phyloP scores from a whole-genome alignment of 768 basidiomycete genomes.

The Infundibulicybe gibba region DNA sequence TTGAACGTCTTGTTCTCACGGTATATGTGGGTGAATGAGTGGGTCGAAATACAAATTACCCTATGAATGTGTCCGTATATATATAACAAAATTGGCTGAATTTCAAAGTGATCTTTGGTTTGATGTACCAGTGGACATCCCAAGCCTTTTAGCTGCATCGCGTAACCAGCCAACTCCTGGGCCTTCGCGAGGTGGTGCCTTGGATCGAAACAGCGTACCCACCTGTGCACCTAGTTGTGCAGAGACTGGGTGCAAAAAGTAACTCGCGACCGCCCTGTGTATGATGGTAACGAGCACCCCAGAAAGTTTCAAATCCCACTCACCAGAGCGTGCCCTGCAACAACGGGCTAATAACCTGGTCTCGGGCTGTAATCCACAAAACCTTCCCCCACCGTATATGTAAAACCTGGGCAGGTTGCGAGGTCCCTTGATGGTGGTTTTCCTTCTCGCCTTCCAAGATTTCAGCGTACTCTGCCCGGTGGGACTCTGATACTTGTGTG shows the following conservation, averaged over 20 bases:
- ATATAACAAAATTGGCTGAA: conserved; percentile 62
- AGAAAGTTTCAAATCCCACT: conserved; percentile 14
- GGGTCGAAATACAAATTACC: conserved; percentile 57
- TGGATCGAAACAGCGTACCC: conserved; percentile 23
- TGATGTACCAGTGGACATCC: conserved; percentile 1
- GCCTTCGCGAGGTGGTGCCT: conserved; percentile 32
- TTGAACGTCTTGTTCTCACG: conserved; percentile 75
- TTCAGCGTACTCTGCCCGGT: no score
- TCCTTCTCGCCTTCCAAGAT: conserved; percentile 11
- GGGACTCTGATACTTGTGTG: conserved; percentile 4
- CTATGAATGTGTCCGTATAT: neutral
- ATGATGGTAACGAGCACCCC: neutral
- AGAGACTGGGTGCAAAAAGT: conserved; percentile 38
- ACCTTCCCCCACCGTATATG: conserved; percentile 55
- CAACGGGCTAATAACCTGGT: conserved; percentile 67
- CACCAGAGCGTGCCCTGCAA: conserved; percentile 68
- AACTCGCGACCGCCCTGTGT: conserved; percentile 41
- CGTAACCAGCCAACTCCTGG: conserved; percentile 38
- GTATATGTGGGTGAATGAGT: conserved; percentile 94
- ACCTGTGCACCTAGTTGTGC: conserved; percentile 29
- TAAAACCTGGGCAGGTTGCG: conserved; percentile 21
- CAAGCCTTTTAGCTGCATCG: conserved; percentile 27
- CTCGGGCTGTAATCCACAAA: conserved; percentile 59
- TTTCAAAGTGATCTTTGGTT: neutral
- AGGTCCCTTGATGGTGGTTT: neutral